Evolutionary conservation across 106 monocot genomes (phyloP).

Genomic region (Dactylorhiza incarnata): DNA sequence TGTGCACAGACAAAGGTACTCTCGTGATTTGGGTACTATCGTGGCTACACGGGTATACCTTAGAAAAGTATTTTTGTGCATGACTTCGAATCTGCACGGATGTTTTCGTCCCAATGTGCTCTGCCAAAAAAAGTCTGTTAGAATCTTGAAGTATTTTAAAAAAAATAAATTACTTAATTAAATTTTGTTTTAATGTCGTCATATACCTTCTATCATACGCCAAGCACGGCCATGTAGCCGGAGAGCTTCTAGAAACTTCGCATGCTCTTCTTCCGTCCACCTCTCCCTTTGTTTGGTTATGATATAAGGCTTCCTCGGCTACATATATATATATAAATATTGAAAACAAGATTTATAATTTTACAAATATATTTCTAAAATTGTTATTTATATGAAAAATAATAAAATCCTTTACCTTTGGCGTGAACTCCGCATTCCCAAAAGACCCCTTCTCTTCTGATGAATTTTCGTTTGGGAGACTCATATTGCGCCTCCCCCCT

Average conservation of each 20-base stretch:
- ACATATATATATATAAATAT: neutral
- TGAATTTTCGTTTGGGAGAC: too few species aligned
- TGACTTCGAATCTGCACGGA: slow-evolving; percentile 51
- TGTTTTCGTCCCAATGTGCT: slow-evolving; percentile 46
- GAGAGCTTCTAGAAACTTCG: slow-evolving; percentile 45
- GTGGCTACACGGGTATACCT: slow-evolving; percentile 19
- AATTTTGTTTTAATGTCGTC: too few species aligned
- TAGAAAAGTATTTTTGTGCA: slow-evolving; percentile 55
- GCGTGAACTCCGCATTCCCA: neutral
- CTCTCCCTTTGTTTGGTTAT: slow-evolving; percentile 46
- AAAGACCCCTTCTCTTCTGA: neutral
- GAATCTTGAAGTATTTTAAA: too few species aligned
- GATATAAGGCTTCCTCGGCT: slow-evolving; percentile 50
- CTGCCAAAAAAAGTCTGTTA: slow-evolving; percentile 10
- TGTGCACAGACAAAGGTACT: too few species aligned
- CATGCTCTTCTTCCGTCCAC: slow-evolving; percentile 48
- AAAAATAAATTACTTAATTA: too few species aligned
- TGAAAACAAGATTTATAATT: too few species aligned
- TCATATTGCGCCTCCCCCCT: too few species aligned
- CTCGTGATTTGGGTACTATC: too few species aligned
- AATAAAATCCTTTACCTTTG: too few species aligned
- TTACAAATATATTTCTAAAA: too few species aligned
- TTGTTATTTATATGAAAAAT: neutral
- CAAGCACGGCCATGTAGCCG: slow-evolving; percentile 38
- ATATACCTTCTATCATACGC: slow-evolving; percentile 43